Conservation (phyloP, 2,329 filamentous ascomycete genomes). For the Pseudogymnoascus sp. region DNA sequence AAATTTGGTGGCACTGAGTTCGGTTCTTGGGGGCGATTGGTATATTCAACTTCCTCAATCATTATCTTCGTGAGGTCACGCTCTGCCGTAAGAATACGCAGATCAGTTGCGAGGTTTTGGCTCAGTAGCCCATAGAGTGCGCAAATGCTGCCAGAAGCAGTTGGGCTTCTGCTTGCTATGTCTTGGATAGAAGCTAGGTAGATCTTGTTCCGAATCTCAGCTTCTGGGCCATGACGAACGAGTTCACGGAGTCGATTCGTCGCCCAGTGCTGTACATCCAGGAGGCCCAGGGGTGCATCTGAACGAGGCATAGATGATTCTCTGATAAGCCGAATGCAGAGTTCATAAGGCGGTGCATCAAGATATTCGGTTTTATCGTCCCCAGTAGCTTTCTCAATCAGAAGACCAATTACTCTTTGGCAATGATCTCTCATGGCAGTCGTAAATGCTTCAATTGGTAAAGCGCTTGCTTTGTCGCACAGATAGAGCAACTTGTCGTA, state of each 20-base stretch:
- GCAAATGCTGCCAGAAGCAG: slow-evolving; percentile 66
- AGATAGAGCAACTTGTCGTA: slow-evolving; percentile 53
- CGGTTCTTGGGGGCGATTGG: slow-evolving; percentile 14
- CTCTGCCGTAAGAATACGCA: slow-evolving; percentile 52
- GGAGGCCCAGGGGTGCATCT: slow-evolving; percentile 48
- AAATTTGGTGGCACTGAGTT: slow-evolving; percentile 23
- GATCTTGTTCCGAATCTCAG: slow-evolving; percentile 52
- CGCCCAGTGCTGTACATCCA: slow-evolving; percentile 58
- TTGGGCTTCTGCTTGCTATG: slow-evolving; percentile 54
- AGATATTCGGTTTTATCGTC: slow-evolving; percentile 25
- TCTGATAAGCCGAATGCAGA: slow-evolving; percentile 62
- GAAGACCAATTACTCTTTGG: slow-evolving; percentile 46
- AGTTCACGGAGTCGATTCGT: slow-evolving; percentile 54
- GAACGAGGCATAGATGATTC: slow-evolving; percentile 56
- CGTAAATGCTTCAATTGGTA: slow-evolving; percentile 59
- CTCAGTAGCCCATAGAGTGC: slow-evolving; percentile 49
- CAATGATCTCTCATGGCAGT: slow-evolving; percentile 55
- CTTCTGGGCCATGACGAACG: slow-evolving; percentile 47
- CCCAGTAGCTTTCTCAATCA: slow-evolving; percentile 38
- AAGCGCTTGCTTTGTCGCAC: slow-evolving; percentile 60
- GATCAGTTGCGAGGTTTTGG: slow-evolving; percentile 40
- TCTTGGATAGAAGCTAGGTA: slow-evolving; percentile 62
- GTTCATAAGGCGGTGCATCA: slow-evolving; percentile 42
- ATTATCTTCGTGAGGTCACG: slow-evolving; percentile 55
- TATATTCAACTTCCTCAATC: slow-evolving; percentile 56